Evolutionary conservation across 371 early-diverging fungal genomes (phyloP), one percentile per base, ranked within the genome.

Genomic region (Fennellomyces sp.): DNA sequence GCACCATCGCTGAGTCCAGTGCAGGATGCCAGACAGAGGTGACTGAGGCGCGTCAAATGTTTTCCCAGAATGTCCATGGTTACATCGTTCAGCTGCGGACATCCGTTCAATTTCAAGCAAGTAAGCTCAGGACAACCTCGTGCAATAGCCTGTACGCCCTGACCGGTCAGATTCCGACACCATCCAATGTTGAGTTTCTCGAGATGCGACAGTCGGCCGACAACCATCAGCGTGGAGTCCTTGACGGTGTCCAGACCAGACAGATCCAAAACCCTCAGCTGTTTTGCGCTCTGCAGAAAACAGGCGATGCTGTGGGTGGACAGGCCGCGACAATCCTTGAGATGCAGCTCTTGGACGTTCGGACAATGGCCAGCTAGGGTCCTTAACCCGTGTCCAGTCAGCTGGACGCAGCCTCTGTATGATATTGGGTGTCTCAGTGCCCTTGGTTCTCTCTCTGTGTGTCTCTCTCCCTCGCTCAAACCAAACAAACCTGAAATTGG

Each of bases 321-420:
- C 25, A 83, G 21, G 3, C 65, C 56, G 28, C 82, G 66, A 38
- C 86, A 86, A 25, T 80, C 86, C 25, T 74, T 73, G 2, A 86
- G 65, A 21, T 75, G 58, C n/a, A 84, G 58, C 1, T 68, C 72
- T 52, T 84, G 66, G 19, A 84, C 59, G 38, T 84, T 82, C 19
- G 83, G 83, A 47, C 86, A 86, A 53, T 75, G 68, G 3, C 73
- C 75, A 2, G 84, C 65, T 38, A 86, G 61, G 8, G 68, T 70
- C 25, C 80, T 68, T 26, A 86, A 62, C 30, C 72, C 77, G 25
- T 77, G 68, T 12, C 75, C 74, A 28, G 80, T 80, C 52, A 86
- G 72, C 63, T 86, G 86, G 23, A 74, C 73, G 38, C 84, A 86
- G 21, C 86, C 86, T 67, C 86, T 86, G 29, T 39, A 11, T 39